Evolutionary conservation across 2,329 filamentous ascomycete genomes (phyloP), one percentile per base, ranked within the genome.

Genomic region (Canariomyces notabilis): DNA sequence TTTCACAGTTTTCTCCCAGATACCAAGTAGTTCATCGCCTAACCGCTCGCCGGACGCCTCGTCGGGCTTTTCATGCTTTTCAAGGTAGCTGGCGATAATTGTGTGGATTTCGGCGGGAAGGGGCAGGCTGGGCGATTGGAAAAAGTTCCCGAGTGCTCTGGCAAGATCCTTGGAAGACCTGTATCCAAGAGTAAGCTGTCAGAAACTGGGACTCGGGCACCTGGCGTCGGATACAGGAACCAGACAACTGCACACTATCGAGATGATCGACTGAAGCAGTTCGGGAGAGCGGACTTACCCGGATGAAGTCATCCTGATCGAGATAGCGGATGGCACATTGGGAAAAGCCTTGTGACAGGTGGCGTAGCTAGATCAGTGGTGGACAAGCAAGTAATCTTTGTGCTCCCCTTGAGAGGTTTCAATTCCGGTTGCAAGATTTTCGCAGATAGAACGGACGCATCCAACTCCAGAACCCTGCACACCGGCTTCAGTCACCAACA

Each of bases 1-100:
- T 19, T 72, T 71, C 49, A 90, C 77, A 53, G 79, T 72, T 58
- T 77, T 81, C 48, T 82, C 73, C 67, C 83, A 89, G 44, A 87
- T 74, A 19, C 72, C 66, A 33, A 83, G 68, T 6, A 93, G 73
- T 57, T 89, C 86, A 33, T 89, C 85, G 51, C 89, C 81, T 41
- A 89, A 72, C 47, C 82, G 80, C 54, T 87, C 83, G n/a, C 80
- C 75, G 33, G 80, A 74, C 46, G 74, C 67, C 42, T 88, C 84
- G 58, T 90, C 86, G 53, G 79, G 76, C 55, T 77, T 76, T 46
- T 77, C 70, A 61, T 87, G 80, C 58, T 80, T 82, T 37, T 82
- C 76, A 40, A 88, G 72, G 65, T 88, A 91, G 49, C 70, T 70
- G 45, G 82, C 74, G 52, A 90, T 81, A 42, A 79, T 70, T 33